phyloP scores from a whole-genome alignment of 2,329 filamentous ascomycete species.

The Aspergillus piperis region DNA sequence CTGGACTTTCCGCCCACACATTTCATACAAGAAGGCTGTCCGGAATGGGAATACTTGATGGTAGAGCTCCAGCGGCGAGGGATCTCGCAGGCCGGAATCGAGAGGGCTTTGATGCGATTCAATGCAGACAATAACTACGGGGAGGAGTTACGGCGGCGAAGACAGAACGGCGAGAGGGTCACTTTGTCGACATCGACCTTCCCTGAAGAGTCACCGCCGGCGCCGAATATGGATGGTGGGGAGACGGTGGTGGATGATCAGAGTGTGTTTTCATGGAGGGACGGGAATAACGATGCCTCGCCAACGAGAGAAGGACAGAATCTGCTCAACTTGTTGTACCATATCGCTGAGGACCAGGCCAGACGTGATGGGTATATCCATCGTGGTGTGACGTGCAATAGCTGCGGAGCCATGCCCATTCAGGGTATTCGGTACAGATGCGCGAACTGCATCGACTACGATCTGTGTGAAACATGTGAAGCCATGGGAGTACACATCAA shows the following conservation, averaged over 20 bases:
- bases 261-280: conserved; percentile 49
- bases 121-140: conserved; percentile 44
- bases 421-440: conserved; percentile 91
- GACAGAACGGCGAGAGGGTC: conserved; percentile 43
- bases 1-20: conserved; percentile 43
- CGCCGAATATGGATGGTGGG: conserved; percentile 32
- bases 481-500: conserved; percentile 70
- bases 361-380: conserved; percentile 87
- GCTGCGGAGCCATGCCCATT: conserved; percentile 84
- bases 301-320: conserved; percentile 66
- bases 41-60: conserved; percentile 40
- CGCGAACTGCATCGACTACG: conserved; percentile 93
- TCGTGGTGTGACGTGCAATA: conserved; percentile 87
- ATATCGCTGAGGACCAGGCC: conserved; percentile 91
- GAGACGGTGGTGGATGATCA: conserved; percentile 45
- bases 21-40: conserved; percentile 33
- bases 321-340: conserved; percentile 80
- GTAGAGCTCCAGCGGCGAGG: conserved; percentile 43
- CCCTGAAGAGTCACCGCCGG: conserved; percentile 28
- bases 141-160: conserved; percentile 40
- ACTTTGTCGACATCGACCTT: conserved; percentile 38
- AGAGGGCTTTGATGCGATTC: conserved; percentile 40
- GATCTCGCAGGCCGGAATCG: conserved; percentile 41
- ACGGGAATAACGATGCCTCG: conserved; percentile 44
- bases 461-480: conserved; percentile 93